Percentiles rank a stretch among this genome's conserved stretches.
Conservation (phyloP, 768 basidiomycete species). For the Boletus barrowsii region DNA sequence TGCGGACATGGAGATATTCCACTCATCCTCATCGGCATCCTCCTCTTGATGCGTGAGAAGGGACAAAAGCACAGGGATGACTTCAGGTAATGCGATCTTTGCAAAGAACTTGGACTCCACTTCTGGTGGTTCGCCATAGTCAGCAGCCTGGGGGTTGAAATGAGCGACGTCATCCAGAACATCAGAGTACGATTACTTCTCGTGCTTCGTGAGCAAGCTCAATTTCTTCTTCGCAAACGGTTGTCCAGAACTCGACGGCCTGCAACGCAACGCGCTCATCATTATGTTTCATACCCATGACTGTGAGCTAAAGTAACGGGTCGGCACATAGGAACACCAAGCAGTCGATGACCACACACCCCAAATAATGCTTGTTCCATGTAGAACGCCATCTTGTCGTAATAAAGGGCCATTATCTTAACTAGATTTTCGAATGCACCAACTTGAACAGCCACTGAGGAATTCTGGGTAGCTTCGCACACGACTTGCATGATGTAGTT, state of each 20-base stretch:
- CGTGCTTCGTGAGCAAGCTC: conserved; percentile 89
- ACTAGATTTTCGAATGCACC: conserved; percentile 95
- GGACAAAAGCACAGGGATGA: conserved; percentile 85
- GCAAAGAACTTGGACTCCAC: conserved; percentile 89
- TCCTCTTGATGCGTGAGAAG: conserved; percentile 93
- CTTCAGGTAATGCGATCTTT: conserved; percentile 91
- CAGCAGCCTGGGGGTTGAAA: conserved; percentile 59
- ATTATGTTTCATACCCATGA: conserved; percentile 93
- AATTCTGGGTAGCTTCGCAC: conserved; percentile 94
- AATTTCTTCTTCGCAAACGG: conserved; percentile 96
- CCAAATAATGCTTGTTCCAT: conserved; percentile 99
- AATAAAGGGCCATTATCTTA: conserved; percentile 95
- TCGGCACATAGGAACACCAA: conserved; percentile 10
- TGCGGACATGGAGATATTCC: conserved; percentile 98
- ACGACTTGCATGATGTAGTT: conserved; percentile 99
- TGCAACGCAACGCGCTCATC: conserved; percentile 93
- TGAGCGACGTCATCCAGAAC: not conserved
- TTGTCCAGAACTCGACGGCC: conserved; percentile 99
- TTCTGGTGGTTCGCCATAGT: conserved; percentile 85
- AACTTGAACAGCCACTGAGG: conserved; percentile 80
- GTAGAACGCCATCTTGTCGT: conserved; percentile 98
- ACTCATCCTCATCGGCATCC: conserved; percentile 97
- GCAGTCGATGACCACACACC: conserved; percentile 45
- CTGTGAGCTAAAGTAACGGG: conserved; percentile 66
- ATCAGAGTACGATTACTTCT: conserved; percentile 53